These are phyloP conservation scores for Physcomitrium patens DNA, from an alignment of 225 moss, liverwort and hornwort genomes.

Conservation along the genomic window DNA sequence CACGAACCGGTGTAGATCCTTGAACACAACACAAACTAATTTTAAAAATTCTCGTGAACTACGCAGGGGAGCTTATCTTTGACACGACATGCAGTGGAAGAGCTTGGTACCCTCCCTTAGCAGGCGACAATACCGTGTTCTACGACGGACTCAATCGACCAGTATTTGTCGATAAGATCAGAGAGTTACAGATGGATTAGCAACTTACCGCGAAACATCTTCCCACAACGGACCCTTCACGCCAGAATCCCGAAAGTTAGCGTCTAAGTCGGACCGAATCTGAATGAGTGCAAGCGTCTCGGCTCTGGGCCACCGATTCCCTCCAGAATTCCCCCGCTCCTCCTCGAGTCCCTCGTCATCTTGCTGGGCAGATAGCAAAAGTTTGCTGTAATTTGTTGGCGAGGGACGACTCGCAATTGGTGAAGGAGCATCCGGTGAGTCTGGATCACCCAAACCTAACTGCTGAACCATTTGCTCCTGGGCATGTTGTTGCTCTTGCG, in stretches of 20 bases:
- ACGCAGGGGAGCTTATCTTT: too few relatives aligned
- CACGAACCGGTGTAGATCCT: background rate
- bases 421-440: constrained; percentile 61
- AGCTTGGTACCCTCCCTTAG: background rate
- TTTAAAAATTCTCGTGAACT: background rate
- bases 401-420: constrained; percentile 58
- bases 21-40: background rate
- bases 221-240: constrained; percentile 67
- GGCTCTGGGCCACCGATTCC: constrained; percentile 65
- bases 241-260: constrained; percentile 63
- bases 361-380: constrained; percentile 51
- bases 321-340: constrained; percentile 50
- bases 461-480: constrained; percentile 73
- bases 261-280: constrained; percentile 66
- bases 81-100: background rate
- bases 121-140: background rate
- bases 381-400: constrained; percentile 59
- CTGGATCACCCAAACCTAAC: constrained; percentile 66
- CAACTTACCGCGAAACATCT: constrained; percentile 52
- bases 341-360: constrained; percentile 64
- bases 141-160: background rate
- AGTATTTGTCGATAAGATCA: background rate
- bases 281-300: constrained; percentile 69
- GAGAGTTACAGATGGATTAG: background rate
- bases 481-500: constrained; percentile 45